Percentiles rank a stretch among this genome's conserved stretches.
phyloP scores from a whole-genome alignment of 2,329 filamentous ascomycete species.

The Claviceps citrina region DNA sequence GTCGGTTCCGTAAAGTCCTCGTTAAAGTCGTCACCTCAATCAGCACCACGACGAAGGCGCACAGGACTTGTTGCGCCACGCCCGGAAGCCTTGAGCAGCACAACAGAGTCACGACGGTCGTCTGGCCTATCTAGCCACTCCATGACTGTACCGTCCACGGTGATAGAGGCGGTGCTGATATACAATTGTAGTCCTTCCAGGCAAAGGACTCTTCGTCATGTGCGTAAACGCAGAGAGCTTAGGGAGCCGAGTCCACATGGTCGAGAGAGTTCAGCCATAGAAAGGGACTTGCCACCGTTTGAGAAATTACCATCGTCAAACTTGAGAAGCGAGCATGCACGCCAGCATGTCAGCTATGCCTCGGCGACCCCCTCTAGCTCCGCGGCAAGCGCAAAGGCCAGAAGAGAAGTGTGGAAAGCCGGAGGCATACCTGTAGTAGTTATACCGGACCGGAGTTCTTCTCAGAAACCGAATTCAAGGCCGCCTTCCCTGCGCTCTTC shows the following conservation, averaged over 20 bases:
- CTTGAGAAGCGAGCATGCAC: conserved; percentile 13
- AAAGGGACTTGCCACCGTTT: conserved; percentile 8
- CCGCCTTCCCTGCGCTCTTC: conserved; percentile 44
- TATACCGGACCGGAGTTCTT: conserved; percentile 43
- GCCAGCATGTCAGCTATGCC: conserved; percentile 30
- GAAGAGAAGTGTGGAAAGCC: conserved; percentile 42
- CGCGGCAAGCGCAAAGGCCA: conserved; percentile 36
- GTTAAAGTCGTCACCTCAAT: conserved; percentile 21
- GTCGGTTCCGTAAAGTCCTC: conserved; percentile 21
- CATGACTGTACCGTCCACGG: conserved; percentile 36
- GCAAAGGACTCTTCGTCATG: conserved; percentile 43
- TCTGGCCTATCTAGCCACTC: conserved; percentile 42
- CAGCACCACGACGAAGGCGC: conserved; percentile 8
- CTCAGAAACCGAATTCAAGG: conserved; percentile 34
- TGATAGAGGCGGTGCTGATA: conserved; percentile 44
- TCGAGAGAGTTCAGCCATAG: conserved; percentile 6
- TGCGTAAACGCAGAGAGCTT: conserved; percentile 38
- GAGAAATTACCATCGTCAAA: conserved; percentile 15
- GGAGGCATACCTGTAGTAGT: conserved; percentile 49
- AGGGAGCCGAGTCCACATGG: conserved; percentile 25
- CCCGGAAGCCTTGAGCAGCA: conserved; percentile 25
- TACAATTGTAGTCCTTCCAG: conserved; percentile 26
- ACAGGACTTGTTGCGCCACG: conserved; percentile 18
- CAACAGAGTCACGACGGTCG: conserved; percentile 30
- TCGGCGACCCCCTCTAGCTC: conserved; percentile 36